Evolutionary conservation across 1,139 yeast species (phyloP), one percentile per base, ranked within the genome.

Genomic region (Saccharomyces hybrid): DNA sequence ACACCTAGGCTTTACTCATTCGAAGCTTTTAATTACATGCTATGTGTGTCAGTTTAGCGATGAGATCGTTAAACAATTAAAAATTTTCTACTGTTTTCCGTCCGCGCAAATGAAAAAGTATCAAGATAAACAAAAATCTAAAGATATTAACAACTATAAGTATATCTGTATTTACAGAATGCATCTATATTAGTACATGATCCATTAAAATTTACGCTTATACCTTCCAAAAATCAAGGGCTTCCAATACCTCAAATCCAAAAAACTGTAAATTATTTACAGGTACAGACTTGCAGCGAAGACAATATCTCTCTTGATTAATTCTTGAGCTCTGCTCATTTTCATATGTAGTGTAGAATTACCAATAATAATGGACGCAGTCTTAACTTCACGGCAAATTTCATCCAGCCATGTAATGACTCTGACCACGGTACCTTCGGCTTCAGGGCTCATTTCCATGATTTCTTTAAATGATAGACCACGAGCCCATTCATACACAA

Each of bases 401-500:
- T 93, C 99, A 72, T 93, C 99, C 55, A 93, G 74, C 64, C 98
- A 80, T 2, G 97, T 89, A 52, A 93, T 93, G 5, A 93, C 98
- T 65, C 99, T 79, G n/a, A 93, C 99, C 69, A 93, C 95, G 0
- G 97, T 88, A 42, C 99, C 99, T 72, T 93, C 99, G 32, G 95
- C 93, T 65, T 91, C 97, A 23, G 82, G 83, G 60, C 95, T 87
- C 60, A 89, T 78, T 57, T 82, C 85, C 86, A 91, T 93, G 61
- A 93, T 93, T 56, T 88, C 95, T 60, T 86, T 86, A 73, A 93
- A 93, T 0, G 95, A 79, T 78, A 90, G 78, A 1, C 99, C 99
- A 61, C 95, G 79, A 0, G 98, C 97, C 99, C 99, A 93, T 71
- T 93, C 98, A 69, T 93, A 93, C 3, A 93, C 96, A 11, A 90